These are phyloP conservation scores for Venturia aucupariae DNA, from an alignment of 2,329 filamentous ascomycete species.

Conservation along the genomic window DNA sequence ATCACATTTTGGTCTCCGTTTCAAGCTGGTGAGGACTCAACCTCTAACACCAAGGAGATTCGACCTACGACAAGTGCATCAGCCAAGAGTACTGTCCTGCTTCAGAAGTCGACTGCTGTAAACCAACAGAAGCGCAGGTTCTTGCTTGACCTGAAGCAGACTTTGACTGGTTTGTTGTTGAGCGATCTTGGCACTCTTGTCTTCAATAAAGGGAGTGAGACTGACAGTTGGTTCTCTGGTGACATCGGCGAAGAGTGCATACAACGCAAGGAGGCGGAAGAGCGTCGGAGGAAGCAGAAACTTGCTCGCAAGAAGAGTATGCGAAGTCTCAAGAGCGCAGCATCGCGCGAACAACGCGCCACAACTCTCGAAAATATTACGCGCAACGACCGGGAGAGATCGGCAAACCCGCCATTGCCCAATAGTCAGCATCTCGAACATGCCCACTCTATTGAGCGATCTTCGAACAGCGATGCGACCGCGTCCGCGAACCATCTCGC, in stretches of 20 bases:
- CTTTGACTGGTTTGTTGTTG: slow-evolving; percentile 71
- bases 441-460: slow-evolving; percentile 34
- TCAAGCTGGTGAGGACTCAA: slow-evolving; percentile 39
- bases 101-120: slow-evolving; percentile 44
- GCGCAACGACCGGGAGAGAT: slow-evolving; percentile 31
- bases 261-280: slow-evolving; percentile 32
- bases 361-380: slow-evolving; percentile 35
- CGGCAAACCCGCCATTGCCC: slow-evolving; percentile 32
- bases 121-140: slow-evolving; percentile 64
- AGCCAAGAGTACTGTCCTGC: slow-evolving; percentile 57
- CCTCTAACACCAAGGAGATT: slow-evolving; percentile 44
- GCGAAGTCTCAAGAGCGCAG: slow-evolving; percentile 46
- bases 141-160: slow-evolving; percentile 65
- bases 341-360: slow-evolving; percentile 27
- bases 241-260: slow-evolving; percentile 43
- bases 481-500: slow-evolving; percentile 28
- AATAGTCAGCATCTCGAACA: slow-evolving; percentile 33
- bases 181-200: slow-evolving; percentile 84
- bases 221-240: slow-evolving; percentile 72
- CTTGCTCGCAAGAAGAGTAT: slow-evolving; percentile 44
- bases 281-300: slow-evolving; percentile 29
- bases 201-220: slow-evolving; percentile 84
- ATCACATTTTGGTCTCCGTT: slow-evolving; percentile 88
- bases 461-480: slow-evolving; percentile 37
- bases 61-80: slow-evolving; percentile 56